Base-by-base conservation (phyloP, 352 stramenopile species). In the Globisporangium canariense region DNA sequence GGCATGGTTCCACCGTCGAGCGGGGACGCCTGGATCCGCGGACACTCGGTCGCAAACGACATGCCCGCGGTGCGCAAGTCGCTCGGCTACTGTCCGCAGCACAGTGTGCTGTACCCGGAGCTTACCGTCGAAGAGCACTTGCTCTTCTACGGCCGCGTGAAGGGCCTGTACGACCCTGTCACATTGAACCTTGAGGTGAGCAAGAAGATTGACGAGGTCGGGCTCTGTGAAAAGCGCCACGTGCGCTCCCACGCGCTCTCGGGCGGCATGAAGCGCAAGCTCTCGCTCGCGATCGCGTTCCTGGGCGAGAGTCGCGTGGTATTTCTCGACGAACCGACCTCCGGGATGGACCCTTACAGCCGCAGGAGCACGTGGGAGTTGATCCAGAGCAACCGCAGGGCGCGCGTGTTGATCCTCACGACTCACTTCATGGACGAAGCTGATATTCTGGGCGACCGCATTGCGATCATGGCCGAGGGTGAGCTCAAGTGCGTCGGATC, bases 71-170 rank as follows among this genome's bases (percentile, higher is more conserved):
- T 99, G 30, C 91, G 97, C 2, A 58, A 93, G 64, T 88, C 94
- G 40, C 81, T 99, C 30, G 97, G 96, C 8, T 93, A 99, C 60
- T 99, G 97, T 68, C 88, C 97, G 22, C 97, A 99, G 61, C 93
- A 99, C 73, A 97, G 98, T 71, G 97, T 98, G 36, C 66, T 99
- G 0, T 99, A 98, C 67, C 87, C 89, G 4, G 74, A 97, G 50
- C 78, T 99, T 28, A 99, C 97, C 0, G 97, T 99, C 22, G 70
- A 90, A 22, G 97, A 99, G 71, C 97, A 99, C 64, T 73, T 99
- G 22, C 53, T 71, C 43, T 98, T 99, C 64, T 99, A 98, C 66
- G 88, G 79, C 0, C 68, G 76, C 20, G 75, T 99, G 2, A 99
- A 99, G 67, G 93, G 94, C 7, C 55, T 97, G 22, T 38, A 41